These are phyloP conservation scores for Phascolomyces articulosus DNA, from an alignment of 371 early-diverging fungal genomes.

Conservation along the genomic window DNA sequence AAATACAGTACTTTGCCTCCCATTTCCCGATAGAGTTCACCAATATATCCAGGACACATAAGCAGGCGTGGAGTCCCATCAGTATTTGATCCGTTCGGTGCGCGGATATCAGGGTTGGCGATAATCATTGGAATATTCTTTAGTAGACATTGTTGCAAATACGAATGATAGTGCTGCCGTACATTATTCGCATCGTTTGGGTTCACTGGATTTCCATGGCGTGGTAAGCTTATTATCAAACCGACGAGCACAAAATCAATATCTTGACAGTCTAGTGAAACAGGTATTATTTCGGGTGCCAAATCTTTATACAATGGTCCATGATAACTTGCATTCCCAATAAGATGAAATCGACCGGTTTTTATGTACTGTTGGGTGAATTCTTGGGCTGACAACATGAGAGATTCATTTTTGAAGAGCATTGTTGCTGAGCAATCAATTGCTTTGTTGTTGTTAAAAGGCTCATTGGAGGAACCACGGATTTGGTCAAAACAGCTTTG, in stretches of 20 bases:
- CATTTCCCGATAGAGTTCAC: conserved; percentile 41
- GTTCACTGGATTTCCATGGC: conserved; percentile 16
- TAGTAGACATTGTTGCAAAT: conserved; percentile 26
- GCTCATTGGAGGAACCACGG: neutral
- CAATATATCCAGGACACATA: conserved; percentile 45
- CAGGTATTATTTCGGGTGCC: conserved; percentile 21
- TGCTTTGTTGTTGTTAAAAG: neutral
- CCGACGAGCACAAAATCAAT: conserved; percentile 48
- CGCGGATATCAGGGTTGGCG: conserved; percentile 51
- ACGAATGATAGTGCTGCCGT: conserved; percentile 28
- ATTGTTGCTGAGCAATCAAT: neutral
- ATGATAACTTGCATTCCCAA: conserved; percentile 40
- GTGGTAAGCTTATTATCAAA: conserved; percentile 3
- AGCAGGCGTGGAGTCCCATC: conserved; percentile 30
- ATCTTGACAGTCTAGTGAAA: conserved; percentile 19
- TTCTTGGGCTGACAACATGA: conserved; percentile 21
- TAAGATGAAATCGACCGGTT: conserved; percentile 36
- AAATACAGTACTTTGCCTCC: conserved; percentile 50
- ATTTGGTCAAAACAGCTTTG: conserved; percentile 9
- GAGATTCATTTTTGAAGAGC: neutral
- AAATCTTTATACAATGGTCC: conserved; percentile 36
- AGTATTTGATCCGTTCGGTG: conserved; percentile 38
- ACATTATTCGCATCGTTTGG: conserved; percentile 27
- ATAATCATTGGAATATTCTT: conserved; percentile 37
- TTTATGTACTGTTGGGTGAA: conserved; percentile 29